A percentile compares a stretch with the other conserved stretches of the same genome.
These are phyloP conservation scores for Calcarisporium arbuscula DNA, from an alignment of 2,329 filamentous ascomycete species.

Conservation along the genomic window DNA sequence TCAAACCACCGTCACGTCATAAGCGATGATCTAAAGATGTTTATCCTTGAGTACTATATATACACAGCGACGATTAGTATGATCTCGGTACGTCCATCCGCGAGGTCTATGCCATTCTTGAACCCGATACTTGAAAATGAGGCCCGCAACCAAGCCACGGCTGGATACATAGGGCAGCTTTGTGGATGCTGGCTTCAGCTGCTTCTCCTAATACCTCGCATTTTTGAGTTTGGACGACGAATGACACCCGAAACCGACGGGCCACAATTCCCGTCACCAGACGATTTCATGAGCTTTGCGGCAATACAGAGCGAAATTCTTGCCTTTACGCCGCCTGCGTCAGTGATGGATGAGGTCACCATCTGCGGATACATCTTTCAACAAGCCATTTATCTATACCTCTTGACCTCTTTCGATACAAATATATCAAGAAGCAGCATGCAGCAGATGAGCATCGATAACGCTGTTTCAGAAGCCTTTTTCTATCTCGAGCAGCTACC, in stretches of 20 bases:
- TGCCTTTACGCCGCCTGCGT: conserved; percentile 29
- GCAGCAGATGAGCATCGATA: conserved; percentile 19
- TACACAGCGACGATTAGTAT: conserved; percentile 41
- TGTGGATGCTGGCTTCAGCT: conserved; percentile 34
- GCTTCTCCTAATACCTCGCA: conserved; percentile 28
- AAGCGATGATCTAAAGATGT: conserved; percentile 37
- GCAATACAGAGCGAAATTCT: conserved; percentile 35
- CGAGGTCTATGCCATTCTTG: conserved; percentile 22
- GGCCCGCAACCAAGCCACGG: conserved; percentile 21
- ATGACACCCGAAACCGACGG: conserved; percentile 26
- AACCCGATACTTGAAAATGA: conserved; percentile 23
- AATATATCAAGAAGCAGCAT: conserved; percentile 12
- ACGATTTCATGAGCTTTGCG: conserved; percentile 37
- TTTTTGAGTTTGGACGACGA: conserved; percentile 36
- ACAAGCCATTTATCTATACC: conserved; percentile 36
- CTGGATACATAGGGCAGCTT: conserved; percentile 28
- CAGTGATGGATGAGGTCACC: conserved; percentile 28
- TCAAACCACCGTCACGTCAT: no score
- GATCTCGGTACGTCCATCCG: conserved; percentile 33
- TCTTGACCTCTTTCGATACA: no score
- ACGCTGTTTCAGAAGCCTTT: conserved; percentile 24
- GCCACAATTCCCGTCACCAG: conserved; percentile 22
- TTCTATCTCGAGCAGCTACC: no score
- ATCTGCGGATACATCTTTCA: conserved; percentile 37
- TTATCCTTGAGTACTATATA: conserved; percentile 42